Evolutionary conservation across 139 green algal genomes (phyloP), one percentile per base, ranked within the genome.

Genomic region (Chlamydomonas asymmetrica): DNA sequence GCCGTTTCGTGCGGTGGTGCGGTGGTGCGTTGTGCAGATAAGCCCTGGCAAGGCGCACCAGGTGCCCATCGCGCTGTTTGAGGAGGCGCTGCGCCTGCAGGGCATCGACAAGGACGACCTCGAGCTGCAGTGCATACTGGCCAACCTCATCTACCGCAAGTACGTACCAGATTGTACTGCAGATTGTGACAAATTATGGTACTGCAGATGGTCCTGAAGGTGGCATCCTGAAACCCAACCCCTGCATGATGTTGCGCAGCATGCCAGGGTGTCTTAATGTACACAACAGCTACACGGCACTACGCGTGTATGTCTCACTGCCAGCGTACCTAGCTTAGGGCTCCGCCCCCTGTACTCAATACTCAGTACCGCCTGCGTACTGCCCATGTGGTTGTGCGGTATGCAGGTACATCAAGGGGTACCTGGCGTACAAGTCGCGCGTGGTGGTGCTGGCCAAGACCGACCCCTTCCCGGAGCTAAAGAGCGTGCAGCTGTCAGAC

Each of bases 111-210:
- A 93, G 63, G 93, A 98, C 59, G 92, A 94, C 38, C 63, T 59
- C 43, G 81, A 87, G 76, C 61, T 97, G 61, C 93, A 97, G 67
- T 96, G 92, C 82, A 82, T 96, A 20, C 52, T 92, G 22, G 92
- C 94, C 52, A 97, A 96, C 72, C 75, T 98, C 29, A 97, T 98
- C 71, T 91, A 89, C 80, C 75, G 85, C 9, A 92, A 91, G 40
- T 93, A 91, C 37, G 69, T 83, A 39, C 50, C 10, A n/a, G 13
- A 20, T 25, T 60, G 5, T 31, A 29, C 50, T n/a, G n/a, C n/a
- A n/a, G n/a, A n/a, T n/a, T n/a, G n/a, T n/a, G n/a, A n/a, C n/a
- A n/a, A n/a, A n/a, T n/a, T n/a, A n/a, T n/a, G n/a, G n/a, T n/a
- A n/a, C n/a, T n/a, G n/a, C n/a, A n/a, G n/a, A n/a, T n/a, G n/a